phyloP scores from a whole-genome alignment of 140 eudicot genomes.

The Flaveria floridana region DNA sequence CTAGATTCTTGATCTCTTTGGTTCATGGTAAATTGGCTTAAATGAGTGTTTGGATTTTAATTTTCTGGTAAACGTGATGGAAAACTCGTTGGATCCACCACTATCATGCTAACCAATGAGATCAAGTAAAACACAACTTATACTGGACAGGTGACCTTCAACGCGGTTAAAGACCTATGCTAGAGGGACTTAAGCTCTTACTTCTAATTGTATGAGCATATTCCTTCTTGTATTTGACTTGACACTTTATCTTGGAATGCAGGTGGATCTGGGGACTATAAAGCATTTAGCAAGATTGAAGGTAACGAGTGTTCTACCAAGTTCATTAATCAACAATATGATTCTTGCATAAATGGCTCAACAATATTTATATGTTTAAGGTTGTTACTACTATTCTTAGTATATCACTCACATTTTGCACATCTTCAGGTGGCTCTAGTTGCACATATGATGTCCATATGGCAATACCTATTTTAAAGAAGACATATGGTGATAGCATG shows the following conservation, averaged over 20 bases:
- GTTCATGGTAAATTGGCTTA: background rate
- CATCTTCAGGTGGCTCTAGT: constrained; percentile 52
- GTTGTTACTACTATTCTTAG: background rate
- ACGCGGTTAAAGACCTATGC: background rate
- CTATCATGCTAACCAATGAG: background rate
- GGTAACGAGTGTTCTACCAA: constrained; percentile 28
- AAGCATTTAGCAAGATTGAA: constrained; percentile 45
- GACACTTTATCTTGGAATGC: constrained; percentile 19
- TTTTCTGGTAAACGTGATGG: background rate
- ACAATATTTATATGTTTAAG: background rate
- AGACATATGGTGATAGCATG: constrained; percentile 74
- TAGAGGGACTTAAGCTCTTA: no score
- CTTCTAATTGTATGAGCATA: background rate
- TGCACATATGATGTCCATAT: constrained; percentile 67
- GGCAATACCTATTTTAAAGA: constrained; percentile 63
- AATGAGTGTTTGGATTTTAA: background rate
- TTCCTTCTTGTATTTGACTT: constrained; percentile 13
- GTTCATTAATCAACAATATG: background rate
- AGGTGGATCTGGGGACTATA: constrained; percentile 44
- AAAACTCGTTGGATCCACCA: background rate
- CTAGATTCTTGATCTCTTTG: constrained; percentile 18
- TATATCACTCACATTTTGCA: background rate
- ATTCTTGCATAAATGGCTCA: constrained; percentile 8
- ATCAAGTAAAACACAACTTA: no score
- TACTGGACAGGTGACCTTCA: background rate